Conservation (phyloP, 768 basidiomycete species). For the Kwoniella sp. region DNA sequence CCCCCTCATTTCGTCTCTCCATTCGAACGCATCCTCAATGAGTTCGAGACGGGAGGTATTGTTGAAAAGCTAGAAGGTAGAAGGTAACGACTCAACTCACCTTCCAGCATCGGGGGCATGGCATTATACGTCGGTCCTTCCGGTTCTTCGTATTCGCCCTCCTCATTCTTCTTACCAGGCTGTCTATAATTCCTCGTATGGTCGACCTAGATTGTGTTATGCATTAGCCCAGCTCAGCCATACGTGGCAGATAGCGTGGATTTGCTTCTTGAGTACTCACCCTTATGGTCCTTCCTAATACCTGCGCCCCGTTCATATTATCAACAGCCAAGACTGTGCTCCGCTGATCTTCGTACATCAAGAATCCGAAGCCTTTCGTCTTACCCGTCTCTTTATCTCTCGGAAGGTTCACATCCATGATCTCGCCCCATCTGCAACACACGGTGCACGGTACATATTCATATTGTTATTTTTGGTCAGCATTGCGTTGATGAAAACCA, state of each 20-base stretch:
- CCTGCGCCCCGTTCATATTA: slow-evolving; percentile 92
- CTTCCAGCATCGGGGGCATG: slow-evolving; percentile 69
- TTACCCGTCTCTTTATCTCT: slow-evolving; percentile 92
- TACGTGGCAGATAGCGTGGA: too few species aligned
- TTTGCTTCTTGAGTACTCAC: too few species aligned
- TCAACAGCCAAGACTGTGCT: slow-evolving; percentile 95
- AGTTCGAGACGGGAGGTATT: too few species aligned
- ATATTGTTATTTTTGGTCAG: too few species aligned
- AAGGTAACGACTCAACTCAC: slow-evolving; percentile 58
- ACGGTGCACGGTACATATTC: too few species aligned
- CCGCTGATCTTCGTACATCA: slow-evolving; percentile 99
- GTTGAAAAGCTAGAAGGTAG: too few species aligned
- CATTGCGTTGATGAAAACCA: too few species aligned
- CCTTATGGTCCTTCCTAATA: slow-evolving; percentile 80
- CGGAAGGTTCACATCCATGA: slow-evolving; percentile 92
- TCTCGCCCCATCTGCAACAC: slow-evolving; percentile 82
- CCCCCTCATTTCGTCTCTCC: too few species aligned
- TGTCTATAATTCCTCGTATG: slow-evolving; percentile 80
- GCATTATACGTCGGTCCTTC: slow-evolving; percentile 88
- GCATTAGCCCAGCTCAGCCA: too few species aligned
- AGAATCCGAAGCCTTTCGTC: slow-evolving; percentile 85
- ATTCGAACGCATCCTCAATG: too few species aligned
- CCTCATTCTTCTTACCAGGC: slow-evolving; percentile 70
- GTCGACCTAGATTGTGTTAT: slow-evolving; percentile 46
- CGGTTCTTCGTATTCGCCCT: slow-evolving; percentile 80